phyloP scores from a whole-genome alignment of 2,329 filamentous ascomycete genomes.

The Lasiodiplodia theobromae region DNA sequence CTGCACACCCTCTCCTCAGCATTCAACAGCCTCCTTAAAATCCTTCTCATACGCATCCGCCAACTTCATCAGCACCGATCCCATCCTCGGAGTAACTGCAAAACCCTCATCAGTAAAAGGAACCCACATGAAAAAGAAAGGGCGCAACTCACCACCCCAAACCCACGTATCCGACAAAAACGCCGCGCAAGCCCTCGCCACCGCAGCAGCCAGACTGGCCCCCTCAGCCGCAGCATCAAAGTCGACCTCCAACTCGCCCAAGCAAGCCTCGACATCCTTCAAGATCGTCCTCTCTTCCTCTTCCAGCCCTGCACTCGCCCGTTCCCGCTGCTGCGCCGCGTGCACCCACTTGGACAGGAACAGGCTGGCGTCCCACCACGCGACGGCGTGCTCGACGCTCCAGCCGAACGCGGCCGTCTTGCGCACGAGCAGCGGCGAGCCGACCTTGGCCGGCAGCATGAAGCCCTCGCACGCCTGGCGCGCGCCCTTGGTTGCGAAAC shows the following conservation, averaged over 20 bases:
- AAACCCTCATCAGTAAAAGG: not conserved
- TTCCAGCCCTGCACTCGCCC: too few relatives aligned
- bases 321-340: conserved; percentile 30
- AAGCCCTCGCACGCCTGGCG: conserved; percentile 40
- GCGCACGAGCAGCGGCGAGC: conserved; percentile 37
- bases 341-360: conserved; percentile 46
- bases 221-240: conserved; percentile 17
- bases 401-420: conserved; percentile 45
- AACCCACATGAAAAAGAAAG: too few relatives aligned
- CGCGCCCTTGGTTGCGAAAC: conserved; percentile 38
- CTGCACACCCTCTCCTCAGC: not conserved
- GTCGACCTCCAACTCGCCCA: conserved; percentile 38
- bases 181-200: conserved; percentile 39
- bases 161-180: conserved; percentile 40
- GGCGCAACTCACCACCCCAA: conserved; percentile 32
- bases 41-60: conserved; percentile 27
- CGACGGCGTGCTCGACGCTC: conserved; percentile 45
- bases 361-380: conserved; percentile 44
- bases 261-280: conserved; percentile 35
- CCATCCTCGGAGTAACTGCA: conserved; percentile 35
- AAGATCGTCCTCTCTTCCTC: conserved; percentile 39
- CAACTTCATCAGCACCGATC: conserved; percentile 32
- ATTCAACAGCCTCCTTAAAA: not conserved
- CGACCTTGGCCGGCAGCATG: conserved; percentile 38
- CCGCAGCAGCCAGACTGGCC: conserved; percentile 37